These are phyloP conservation scores for Neonectria sp. DNA, from an alignment of 2,329 filamentous ascomycete species.

Conservation along the genomic window DNA sequence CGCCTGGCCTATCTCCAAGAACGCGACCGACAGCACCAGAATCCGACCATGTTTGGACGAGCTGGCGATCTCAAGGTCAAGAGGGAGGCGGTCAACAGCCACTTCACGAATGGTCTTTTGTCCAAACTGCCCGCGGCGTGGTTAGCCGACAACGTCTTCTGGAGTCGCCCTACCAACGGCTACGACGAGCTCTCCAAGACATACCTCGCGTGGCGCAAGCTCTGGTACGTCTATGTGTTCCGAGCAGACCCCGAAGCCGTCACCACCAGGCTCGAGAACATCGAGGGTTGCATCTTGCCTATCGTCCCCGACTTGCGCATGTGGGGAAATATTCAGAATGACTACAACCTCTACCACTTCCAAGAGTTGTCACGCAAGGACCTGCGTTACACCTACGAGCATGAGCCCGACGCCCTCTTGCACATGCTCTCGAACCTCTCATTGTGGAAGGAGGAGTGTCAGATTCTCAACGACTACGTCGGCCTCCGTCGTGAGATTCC, in stretches of 20 bases:
- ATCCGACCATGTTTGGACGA: not conserved
- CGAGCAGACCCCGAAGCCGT: not conserved
- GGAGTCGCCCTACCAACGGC: not conserved
- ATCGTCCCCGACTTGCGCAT: constrained; percentile 20
- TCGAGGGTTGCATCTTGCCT: not conserved
- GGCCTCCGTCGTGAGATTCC: constrained; percentile 28
- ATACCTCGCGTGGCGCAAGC: constrained; percentile 36
- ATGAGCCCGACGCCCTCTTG: constrained; percentile 14
- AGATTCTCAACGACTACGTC: constrained; percentile 38
- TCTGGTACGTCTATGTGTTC: constrained; percentile 35
- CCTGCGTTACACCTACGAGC: constrained; percentile 32
- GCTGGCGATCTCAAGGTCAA: not conserved
- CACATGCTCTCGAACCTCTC: constrained; percentile 18
- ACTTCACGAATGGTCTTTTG: constrained; percentile 1
- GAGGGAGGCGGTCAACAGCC: not conserved
- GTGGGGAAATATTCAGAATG: constrained; percentile 37
- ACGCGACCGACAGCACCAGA: not conserved
- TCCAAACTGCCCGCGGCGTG: not conserved
- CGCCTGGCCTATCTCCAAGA: not conserved
- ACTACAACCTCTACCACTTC: constrained; percentile 28
- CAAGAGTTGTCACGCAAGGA: constrained; percentile 19
- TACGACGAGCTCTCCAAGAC: constrained; percentile 31
- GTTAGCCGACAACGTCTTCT: constrained; percentile 13
- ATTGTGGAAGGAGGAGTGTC: constrained; percentile 30
- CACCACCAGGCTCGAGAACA: not conserved